Base-by-base conservation (phyloP, 2,329 filamentous ascomycete genomes). In the Aspergillus alliaceus region DNA sequence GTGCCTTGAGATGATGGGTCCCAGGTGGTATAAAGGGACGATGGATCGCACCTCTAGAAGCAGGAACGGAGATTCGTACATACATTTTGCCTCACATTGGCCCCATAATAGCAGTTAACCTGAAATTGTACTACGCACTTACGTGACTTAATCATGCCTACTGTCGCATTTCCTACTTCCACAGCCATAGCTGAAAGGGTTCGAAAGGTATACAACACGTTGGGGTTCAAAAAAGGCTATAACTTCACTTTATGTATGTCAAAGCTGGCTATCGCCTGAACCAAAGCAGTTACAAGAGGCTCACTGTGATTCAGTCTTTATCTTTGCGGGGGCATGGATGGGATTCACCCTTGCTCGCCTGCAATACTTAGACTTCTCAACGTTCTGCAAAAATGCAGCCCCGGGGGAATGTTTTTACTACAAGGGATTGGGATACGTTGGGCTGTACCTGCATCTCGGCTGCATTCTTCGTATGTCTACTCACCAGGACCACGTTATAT, bases 351-450 rank as follows among this genome's bases (percentile, higher is more conserved):
- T 51, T 2, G 49, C 49, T 7, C 49, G 49, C 9, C 37, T 51
- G n/a, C 34, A 51, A 25, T 24, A 31, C 24, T 5, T 51, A 20
- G 24, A 51, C 49, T 39, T 39, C 18, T 25, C 34, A 2, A 39
- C n/a, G 14, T 51, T 51, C 35, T 51, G 49, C 34, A 20, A 42
- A 2, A 40, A 37, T 8, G 11, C 34, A 8, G 24, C 20, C 12
- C 49, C 49, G 2, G 49, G 49, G 5, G 35, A 51, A n/a, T 51
- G 49, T 34, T 42, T 39, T 9, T 29, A 51, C 24, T 51, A 51
- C 15, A 51, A 39, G 34, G 34, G 25, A 2, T 2, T n/a, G 2
- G 15, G 44, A 12, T 47, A 47, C 15, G n/a, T 51, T 12, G 49
- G 49, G 18, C 11, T 51, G 9, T 29, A 39, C 32, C 35, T 51